Percentiles rank a stretch among this genome's conserved stretches.
Evolutionary conservation across 371 early-diverging fungal species (phyloP).

Genomic region (Haplosporangium sp.): DNA sequence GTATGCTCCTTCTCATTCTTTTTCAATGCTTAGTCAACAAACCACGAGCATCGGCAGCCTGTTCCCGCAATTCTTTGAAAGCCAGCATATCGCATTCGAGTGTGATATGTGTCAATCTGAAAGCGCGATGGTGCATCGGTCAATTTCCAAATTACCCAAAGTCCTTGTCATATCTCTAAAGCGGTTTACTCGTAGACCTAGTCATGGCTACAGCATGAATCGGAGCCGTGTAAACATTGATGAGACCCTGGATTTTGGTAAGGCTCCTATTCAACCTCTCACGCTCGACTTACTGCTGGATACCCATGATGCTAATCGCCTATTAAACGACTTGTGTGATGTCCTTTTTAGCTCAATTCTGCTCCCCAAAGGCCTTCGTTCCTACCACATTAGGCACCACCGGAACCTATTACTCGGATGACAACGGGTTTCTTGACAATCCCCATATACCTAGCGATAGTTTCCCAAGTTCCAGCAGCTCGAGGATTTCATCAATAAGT

Average conservation of each 20-base stretch:
- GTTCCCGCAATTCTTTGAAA: constrained; percentile 28
- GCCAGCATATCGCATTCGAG: constrained; percentile 14
- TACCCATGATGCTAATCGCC: no score
- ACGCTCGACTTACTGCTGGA: no score
- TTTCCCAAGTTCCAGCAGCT: constrained; percentile 28
- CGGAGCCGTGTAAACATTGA: constrained; percentile 29
- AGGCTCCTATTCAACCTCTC: background rate
- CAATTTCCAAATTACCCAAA: constrained; percentile 30
- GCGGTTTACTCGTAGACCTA: constrained; percentile 22
- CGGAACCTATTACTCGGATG: background rate
- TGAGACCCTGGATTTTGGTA: constrained; percentile 35
- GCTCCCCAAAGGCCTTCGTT: constrained; percentile 18
- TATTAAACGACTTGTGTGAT: background rate
- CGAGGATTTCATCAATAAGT: constrained; percentile 28
- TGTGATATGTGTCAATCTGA: constrained; percentile 29
- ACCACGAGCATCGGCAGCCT: constrained; percentile 30
- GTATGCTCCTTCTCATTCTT: no score
- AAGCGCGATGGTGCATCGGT: constrained; percentile 18
- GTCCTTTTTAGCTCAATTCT: constrained; percentile 21
- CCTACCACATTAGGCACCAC: background rate
- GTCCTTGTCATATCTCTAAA: constrained; percentile 37
- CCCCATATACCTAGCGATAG: constrained; percentile 30
- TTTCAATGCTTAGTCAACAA: constrained; percentile 10
- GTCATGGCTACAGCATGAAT: constrained; percentile 26
- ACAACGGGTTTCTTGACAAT: background rate